These are phyloP conservation scores for Aspergillus bertholletiae DNA, from an alignment of 495 filamentous ascomycete species.

Conservation along the genomic window DNA sequence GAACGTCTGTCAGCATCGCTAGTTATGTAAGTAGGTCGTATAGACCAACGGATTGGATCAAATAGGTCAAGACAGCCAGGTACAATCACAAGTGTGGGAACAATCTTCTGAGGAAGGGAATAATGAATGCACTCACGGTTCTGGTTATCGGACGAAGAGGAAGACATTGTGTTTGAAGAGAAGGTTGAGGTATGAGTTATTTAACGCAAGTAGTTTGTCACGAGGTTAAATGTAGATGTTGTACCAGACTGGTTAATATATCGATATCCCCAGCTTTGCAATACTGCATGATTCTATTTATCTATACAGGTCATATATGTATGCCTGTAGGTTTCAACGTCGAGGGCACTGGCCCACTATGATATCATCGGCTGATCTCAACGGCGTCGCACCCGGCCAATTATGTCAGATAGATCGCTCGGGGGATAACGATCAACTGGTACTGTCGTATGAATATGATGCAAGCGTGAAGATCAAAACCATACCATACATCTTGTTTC, in stretches of 20 bases:
- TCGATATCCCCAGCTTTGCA: too few species aligned
- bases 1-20: not conserved
- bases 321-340: not conserved
- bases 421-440: not conserved
- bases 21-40: not conserved
- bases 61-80: not conserved
- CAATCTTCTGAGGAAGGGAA: not conserved
- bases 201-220: not conserved
- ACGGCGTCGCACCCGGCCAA: not conserved
- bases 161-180: conserved; percentile 2
- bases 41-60: not conserved
- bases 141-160: not conserved
- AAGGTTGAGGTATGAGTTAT: not conserved
- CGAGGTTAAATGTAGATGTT: conserved; percentile 8
- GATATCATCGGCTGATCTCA: not conserved
- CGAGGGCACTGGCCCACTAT: not conserved
- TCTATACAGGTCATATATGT: not conserved
- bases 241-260: too few species aligned
- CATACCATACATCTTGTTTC: not conserved
- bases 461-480: not conserved
- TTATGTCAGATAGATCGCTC: not conserved
- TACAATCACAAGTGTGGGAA: not conserved
- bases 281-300: too few species aligned
- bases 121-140: not conserved
- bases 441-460: not conserved